These are phyloP conservation scores for Discostella stelligera DNA, from an alignment of 352 stramenopile genomes.

Conservation along the genomic window DNA sequence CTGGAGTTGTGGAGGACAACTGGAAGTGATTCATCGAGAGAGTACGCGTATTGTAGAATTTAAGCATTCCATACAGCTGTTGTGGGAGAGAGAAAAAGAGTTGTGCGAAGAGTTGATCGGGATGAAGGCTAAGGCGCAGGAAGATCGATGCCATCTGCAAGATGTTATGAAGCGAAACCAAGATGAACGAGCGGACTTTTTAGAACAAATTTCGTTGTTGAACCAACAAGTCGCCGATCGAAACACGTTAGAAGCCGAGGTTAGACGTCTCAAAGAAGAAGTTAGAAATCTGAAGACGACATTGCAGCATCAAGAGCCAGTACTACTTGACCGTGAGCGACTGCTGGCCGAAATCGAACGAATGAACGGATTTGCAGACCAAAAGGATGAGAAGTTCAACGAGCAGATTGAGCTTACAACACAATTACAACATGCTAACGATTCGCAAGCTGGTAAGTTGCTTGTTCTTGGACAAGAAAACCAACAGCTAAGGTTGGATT, in stretches of 20 bases:
- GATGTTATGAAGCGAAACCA: constrained; percentile 18
- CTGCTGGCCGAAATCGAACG: constrained; percentile 36
- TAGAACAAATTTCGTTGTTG: constrained; percentile 36
- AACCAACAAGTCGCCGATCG: constrained; percentile 37
- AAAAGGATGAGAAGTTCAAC: constrained; percentile 17
- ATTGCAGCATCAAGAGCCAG: constrained; percentile 32
- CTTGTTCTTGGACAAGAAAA: constrained; percentile 19
- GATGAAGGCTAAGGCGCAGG: constrained; percentile 24
- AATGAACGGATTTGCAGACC: constrained; percentile 16
- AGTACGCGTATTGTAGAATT: constrained; percentile 42
- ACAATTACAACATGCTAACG: constrained; percentile 22
- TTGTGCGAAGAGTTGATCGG: constrained; percentile 36
- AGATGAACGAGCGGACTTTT: constrained; percentile 25
- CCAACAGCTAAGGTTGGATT: constrained; percentile 12
- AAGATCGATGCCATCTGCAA: constrained; percentile 18
- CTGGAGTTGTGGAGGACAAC: constrained; percentile 38
- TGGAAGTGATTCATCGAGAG: constrained; percentile 54
- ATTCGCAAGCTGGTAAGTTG: constrained; percentile 14
- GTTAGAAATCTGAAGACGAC: constrained; percentile 23
- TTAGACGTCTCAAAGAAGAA: constrained; percentile 14
- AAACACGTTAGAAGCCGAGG: constrained; percentile 32
- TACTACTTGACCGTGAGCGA: constrained; percentile 26
- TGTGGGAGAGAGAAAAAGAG: constrained; percentile 39
- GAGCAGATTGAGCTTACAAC: constrained; percentile 16
- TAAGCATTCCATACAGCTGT: constrained; percentile 36